Evolutionary conservation across 1,284 basidiomycete species (phyloP).

Genomic region (Cutaneotrichosporon dermatis): DNA sequence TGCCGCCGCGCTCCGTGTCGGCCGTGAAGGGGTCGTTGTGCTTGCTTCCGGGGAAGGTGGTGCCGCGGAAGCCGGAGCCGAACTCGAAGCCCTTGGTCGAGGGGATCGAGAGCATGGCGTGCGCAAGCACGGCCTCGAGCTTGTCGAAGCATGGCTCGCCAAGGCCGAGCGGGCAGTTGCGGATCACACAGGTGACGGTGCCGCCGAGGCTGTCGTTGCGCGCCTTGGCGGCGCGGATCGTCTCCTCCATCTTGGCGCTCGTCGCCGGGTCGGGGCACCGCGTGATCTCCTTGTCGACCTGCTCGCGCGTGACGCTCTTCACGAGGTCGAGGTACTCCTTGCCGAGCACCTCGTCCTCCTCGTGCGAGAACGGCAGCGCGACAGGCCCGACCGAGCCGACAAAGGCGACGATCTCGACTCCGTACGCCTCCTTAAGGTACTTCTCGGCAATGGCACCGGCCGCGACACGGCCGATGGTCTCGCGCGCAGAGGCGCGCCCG

Average conservation of each 20-base stretch:
- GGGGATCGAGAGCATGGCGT: conserved; percentile 98
- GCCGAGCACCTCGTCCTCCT: conserved; percentile 71
- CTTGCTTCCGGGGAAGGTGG: conserved; percentile 84
- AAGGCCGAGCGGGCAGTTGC: conserved; percentile 80
- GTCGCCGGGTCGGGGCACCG: conserved; percentile 88
- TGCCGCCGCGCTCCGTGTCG: conserved; percentile 55
- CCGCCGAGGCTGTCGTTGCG: conserved; percentile 92
- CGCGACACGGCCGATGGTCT: conserved; percentile 96
- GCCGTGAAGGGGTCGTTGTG: conserved; percentile 90
- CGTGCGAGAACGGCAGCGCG: conserved; percentile 63
- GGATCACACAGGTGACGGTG: conserved; percentile 93
- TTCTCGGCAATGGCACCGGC: conserved; percentile 97
- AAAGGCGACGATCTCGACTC: conserved; percentile 94
- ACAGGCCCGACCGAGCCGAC: conserved; percentile 94
- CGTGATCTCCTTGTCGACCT: conserved; percentile 83
- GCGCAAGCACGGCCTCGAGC: conserved; percentile 90
- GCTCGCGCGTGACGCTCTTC: conserved; percentile 71
- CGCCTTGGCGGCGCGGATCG: conserved; percentile 89
- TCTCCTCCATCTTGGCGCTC: conserved; percentile 83
- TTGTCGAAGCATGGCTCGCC: conserved; percentile 99
- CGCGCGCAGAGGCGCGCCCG: conserved; percentile 87
- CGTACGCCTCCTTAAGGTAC: conserved; percentile 82
- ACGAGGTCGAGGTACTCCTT: conserved; percentile 80
- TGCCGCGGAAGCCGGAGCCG: conserved; percentile 93
- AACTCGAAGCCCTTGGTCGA: conserved; percentile 99